Conservation (phyloP, 1,284 basidiomycete genomes). For the Ustilago curta region DNA sequence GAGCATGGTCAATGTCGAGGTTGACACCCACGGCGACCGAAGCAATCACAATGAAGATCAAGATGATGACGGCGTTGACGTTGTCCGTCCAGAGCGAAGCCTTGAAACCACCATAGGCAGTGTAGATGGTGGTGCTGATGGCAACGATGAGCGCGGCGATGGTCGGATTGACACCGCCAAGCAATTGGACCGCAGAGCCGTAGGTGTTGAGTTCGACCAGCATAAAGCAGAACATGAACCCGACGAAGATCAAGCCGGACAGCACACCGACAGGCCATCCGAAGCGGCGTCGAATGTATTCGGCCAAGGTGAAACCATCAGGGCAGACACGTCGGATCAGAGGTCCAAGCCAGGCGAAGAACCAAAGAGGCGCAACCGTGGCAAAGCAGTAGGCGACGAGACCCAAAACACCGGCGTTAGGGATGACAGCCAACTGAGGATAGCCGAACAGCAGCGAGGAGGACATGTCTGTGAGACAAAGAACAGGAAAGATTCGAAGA, state of each 20-base stretch:
- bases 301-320: conserved; percentile 68
- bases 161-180: conserved; percentile 63
- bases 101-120: conserved; percentile 69
- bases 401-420: conserved; percentile 65
- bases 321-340: conserved; percentile 65
- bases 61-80: conserved; percentile 67
- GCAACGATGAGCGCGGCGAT: conserved; percentile 67
- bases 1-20: conserved; percentile 59
- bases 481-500: neutral
- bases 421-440: conserved; percentile 68
- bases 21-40: conserved; percentile 63
- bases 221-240: conserved; percentile 70
- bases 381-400: conserved; percentile 66
- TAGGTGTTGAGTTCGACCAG: conserved; percentile 69
- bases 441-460: conserved; percentile 67
- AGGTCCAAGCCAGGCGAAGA: conserved; percentile 68
- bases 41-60: conserved; percentile 66
- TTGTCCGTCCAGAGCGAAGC: conserved; percentile 69
- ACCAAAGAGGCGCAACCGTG: conserved; percentile 66
- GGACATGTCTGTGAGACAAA: conserved; percentile 63
- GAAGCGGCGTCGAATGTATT: conserved; percentile 67
- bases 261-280: conserved; percentile 67
- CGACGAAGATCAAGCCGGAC: conserved; percentile 64
- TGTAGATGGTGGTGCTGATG: conserved; percentile 67
- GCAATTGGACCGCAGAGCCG: conserved; percentile 56